Conservation (phyloP, 2,329 filamentous ascomycete species). For the Fusarium coffeatum region DNA sequence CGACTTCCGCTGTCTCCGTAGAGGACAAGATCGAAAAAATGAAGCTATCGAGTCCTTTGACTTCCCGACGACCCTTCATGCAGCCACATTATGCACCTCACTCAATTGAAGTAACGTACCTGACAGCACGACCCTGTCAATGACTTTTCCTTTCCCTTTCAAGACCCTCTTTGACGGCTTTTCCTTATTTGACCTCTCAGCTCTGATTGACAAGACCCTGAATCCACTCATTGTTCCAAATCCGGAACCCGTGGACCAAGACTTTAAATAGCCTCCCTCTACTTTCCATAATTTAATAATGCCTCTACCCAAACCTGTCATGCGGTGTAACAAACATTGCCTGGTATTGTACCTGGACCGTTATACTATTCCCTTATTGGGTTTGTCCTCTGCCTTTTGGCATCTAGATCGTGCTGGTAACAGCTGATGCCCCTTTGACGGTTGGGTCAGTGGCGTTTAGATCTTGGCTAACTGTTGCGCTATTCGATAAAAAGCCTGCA, state of each 20-base stretch:
- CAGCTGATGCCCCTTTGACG: constrained; percentile 8
- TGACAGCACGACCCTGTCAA: background rate
- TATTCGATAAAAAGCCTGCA: background rate
- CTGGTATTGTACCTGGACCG: background rate
- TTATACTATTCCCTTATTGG: background rate
- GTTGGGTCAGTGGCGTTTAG: constrained; percentile 32
- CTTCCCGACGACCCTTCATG: background rate
- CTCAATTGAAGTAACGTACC: background rate
- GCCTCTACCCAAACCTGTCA: background rate
- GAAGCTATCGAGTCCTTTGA: background rate
- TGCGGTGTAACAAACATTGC: background rate
- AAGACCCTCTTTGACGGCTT: accelerated
- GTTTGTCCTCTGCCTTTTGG: background rate
- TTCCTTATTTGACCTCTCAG: background rate
- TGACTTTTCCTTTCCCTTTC: background rate
- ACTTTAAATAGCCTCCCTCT: constrained; percentile 17
- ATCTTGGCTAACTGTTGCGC: constrained; percentile 13
- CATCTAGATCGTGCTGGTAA: constrained; percentile 20
- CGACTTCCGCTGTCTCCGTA: background rate
- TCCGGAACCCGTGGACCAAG: constrained; percentile 15
- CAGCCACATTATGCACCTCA: background rate
- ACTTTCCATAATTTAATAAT: background rate
- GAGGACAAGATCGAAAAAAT: no score
- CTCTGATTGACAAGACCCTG: background rate
- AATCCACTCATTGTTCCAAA: background rate